Conservation (phyloP, 805 yeast genomes). For the Kurtzmaniella cleridarum region DNA sequence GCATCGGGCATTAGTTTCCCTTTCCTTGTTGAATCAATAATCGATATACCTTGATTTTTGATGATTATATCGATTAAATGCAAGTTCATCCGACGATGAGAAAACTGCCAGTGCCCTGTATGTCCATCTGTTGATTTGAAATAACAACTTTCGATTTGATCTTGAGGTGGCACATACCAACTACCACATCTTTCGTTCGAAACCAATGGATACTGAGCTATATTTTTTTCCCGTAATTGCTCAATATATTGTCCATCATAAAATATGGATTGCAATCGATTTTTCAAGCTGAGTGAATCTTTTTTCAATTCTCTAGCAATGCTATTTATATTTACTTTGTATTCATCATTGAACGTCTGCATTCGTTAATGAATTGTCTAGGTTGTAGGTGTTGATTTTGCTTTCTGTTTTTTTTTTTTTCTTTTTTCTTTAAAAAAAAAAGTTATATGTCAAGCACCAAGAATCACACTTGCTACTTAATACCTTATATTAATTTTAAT, state of each 20-base stretch:
- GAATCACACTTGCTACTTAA: no score
- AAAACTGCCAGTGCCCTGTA: slow-evolving; percentile 73
- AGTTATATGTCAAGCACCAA: not conserved
- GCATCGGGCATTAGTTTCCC: slow-evolving; percentile 88
- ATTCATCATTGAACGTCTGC: not conserved
- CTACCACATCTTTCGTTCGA: slow-evolving; percentile 85
- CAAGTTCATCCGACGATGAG: slow-evolving; percentile 65
- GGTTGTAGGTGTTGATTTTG: not conserved
- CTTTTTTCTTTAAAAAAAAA: not conserved
- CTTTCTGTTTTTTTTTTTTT: not conserved
- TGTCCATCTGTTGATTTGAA: slow-evolving; percentile 95
- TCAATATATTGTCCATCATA: slow-evolving; percentile 53
- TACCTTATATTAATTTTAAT: no score
- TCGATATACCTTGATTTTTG: slow-evolving; percentile 41
- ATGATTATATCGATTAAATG: slow-evolving; percentile 54
- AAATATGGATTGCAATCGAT: slow-evolving; percentile 67
- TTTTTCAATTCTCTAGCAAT: slow-evolving; percentile 43
- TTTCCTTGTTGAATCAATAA: slow-evolving; percentile 81
- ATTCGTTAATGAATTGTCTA: not conserved
- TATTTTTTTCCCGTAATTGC: slow-evolving; percentile 10
- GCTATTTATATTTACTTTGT: slow-evolving; percentile 8
- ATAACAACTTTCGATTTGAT: slow-evolving; percentile 42
- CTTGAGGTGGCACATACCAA: slow-evolving; percentile 65
- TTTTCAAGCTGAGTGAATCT: slow-evolving; percentile 47
- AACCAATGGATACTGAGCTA: slow-evolving; percentile 36